Evolutionary conservation across 169 alveolate genomes (phyloP).

Genomic region (Prorocentrum cordatum): DNA sequence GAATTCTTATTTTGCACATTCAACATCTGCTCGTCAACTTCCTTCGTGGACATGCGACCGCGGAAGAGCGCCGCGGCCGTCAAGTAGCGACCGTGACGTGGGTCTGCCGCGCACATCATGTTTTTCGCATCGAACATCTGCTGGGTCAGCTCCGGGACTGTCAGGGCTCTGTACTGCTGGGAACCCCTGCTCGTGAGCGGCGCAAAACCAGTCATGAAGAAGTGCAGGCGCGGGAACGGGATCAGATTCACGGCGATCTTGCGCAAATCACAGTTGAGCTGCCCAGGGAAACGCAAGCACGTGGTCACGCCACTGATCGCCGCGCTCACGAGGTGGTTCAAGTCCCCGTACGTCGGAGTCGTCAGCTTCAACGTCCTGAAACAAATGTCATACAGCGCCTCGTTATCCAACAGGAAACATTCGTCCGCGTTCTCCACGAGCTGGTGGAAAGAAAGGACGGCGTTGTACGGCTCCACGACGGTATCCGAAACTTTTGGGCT

Average conservation of each 20-base stretch:
- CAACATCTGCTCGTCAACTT: no score
- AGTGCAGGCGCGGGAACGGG: constrained; percentile 96
- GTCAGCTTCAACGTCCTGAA: constrained; percentile 93
- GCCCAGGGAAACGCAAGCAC: constrained; percentile 92
- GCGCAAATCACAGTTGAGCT: constrained; percentile 78
- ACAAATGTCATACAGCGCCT: constrained; percentile 95
- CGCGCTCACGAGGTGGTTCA: constrained; percentile 93
- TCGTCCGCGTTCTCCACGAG: constrained; percentile 95
- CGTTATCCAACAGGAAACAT: constrained; percentile 94
- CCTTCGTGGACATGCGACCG: no score
- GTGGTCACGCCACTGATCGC: constrained; percentile 96
- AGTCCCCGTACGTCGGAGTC: constrained; percentile 92
- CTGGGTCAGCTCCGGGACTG: constrained; percentile 81
- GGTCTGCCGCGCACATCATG: no score
- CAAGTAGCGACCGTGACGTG: no score
- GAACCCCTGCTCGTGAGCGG: constrained; percentile 96
- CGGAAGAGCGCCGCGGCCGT: no score
- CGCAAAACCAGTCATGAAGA: constrained; percentile 97
- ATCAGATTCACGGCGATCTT: constrained; percentile 90
- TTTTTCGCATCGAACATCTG: constrained; percentile 98
- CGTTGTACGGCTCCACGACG: constrained; percentile 98
- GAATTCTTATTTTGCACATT: neutral
- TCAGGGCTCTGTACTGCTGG: constrained; percentile 95
- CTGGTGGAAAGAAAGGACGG: constrained; percentile 94
- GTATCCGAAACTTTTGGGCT: constrained; percentile 98